Conservation (phyloP, 495 filamentous ascomycete species). For the Oleoguttula mirabilis region DNA sequence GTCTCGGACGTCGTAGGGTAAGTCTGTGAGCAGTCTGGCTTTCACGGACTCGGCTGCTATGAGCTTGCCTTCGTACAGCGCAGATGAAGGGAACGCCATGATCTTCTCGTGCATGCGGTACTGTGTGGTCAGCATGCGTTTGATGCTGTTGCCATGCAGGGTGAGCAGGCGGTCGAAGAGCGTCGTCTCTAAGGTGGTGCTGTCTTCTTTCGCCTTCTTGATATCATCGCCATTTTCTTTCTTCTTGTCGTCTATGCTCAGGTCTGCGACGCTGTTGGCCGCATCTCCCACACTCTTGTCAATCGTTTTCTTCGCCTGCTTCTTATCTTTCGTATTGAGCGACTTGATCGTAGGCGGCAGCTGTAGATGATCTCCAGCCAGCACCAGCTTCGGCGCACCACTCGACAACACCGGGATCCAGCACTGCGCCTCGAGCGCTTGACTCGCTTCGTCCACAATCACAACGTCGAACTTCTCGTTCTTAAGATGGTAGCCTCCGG, state of each 20-base stretch:
- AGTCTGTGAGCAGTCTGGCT: conserved; percentile 56
- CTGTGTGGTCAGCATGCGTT: conserved; percentile 92
- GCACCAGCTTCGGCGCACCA: conserved; percentile 66
- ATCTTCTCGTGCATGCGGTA: conserved; percentile 97
- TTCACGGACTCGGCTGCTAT: conserved; percentile 69
- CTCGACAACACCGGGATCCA: conserved; percentile 74
- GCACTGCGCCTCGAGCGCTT: conserved; percentile 92
- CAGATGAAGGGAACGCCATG: conserved; percentile 84
- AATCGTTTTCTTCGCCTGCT: conserved; percentile 16
- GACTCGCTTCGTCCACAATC: conserved; percentile 89
- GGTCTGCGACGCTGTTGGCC: background rate
- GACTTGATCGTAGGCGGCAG: conserved; percentile 91
- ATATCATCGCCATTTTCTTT: conserved; percentile 3
- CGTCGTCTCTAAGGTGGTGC: conserved; percentile 62
- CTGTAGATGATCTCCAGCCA: conserved; percentile 91
- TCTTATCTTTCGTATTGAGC: conserved; percentile 42
- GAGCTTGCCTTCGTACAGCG: conserved; percentile 72
- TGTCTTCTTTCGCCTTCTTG: conserved; percentile 12
- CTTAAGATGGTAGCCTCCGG: conserved; percentile 72
- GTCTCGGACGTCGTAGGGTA: conserved; percentile 56
- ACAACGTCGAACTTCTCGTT: conserved; percentile 84
- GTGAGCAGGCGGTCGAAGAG: conserved; percentile 80
- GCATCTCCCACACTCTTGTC: conserved; percentile 12
- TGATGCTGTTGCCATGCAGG: conserved; percentile 72
- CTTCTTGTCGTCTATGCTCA: conserved; percentile 6